A percentile compares a stretch with the other conserved stretches of the same genome.
These are phyloP conservation scores for Lipomyces anomalus DNA, from an alignment of 805 yeast species.

Conservation along the genomic window DNA sequence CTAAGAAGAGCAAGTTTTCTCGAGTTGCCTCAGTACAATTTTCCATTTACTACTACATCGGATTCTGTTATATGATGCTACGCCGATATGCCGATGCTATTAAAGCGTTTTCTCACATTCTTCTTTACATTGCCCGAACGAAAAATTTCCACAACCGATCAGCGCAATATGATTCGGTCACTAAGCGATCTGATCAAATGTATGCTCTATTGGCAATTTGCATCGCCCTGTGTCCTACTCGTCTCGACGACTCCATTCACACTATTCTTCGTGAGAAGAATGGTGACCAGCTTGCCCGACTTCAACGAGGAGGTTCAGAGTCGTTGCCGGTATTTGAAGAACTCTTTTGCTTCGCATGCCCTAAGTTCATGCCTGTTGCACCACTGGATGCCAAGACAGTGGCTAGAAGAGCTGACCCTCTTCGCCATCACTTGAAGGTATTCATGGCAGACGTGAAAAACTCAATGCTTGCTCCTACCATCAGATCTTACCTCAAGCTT, in stretches of 20 bases:
- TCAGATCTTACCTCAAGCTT: constrained; percentile 43
- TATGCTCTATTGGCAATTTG: constrained; percentile 45
- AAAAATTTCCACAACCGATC: constrained; percentile 38
- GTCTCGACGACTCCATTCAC: constrained; percentile 43
- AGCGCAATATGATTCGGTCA: constrained; percentile 43
- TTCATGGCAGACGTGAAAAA: constrained; percentile 41
- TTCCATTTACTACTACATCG: constrained; percentile 48
- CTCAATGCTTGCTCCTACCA: constrained; percentile 37
- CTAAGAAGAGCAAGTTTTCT: constrained; percentile 44
- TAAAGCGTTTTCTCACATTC: constrained; percentile 44
- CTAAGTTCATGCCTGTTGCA: constrained; percentile 44
- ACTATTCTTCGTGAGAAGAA: constrained; percentile 43
- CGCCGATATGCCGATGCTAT: constrained; percentile 48
- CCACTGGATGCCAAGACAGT: constrained; percentile 34
- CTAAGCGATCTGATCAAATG: constrained; percentile 48
- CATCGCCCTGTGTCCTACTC: constrained; percentile 43
- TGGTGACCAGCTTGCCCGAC: constrained; percentile 41
- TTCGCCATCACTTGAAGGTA: constrained; percentile 40
- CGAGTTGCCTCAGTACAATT: constrained; percentile 47
- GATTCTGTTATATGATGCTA: constrained; percentile 47
- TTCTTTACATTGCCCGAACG: constrained; percentile 43
- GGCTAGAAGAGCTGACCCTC: constrained; percentile 36
- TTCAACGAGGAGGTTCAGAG: constrained; percentile 42
- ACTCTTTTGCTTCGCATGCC: constrained; percentile 43
- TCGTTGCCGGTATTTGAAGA: constrained; percentile 42